These are phyloP conservation scores for Komagataella pastoris DNA, from an alignment of 805 yeast genomes.

Conservation along the genomic window DNA sequence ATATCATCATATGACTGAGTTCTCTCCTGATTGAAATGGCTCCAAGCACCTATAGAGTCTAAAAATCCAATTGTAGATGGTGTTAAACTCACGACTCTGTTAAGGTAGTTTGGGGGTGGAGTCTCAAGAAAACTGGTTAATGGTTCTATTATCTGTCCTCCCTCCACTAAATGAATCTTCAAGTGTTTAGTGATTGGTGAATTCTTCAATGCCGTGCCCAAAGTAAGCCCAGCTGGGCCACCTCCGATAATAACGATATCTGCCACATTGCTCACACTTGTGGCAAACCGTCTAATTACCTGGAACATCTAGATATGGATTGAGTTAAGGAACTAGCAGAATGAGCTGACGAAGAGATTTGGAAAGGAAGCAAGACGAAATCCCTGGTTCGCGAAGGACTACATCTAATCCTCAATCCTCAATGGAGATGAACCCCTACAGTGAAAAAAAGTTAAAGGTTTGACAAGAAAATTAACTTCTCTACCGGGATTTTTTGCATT, in stretches of 20 bases:
- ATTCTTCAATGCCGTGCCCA: conserved; percentile 68
- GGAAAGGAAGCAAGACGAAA: neutral
- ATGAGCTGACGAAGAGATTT: neutral
- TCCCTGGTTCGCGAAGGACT: neutral
- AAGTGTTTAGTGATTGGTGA: conserved; percentile 49
- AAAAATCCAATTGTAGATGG: conserved; percentile 64
- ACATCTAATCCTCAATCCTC: too few relatives aligned
- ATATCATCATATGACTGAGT: conserved; percentile 71
- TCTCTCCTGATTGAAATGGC: conserved; percentile 52
- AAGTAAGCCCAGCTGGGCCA: conserved; percentile 91
- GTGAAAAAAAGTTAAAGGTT: neutral
- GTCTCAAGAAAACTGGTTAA: conserved; percentile 29
- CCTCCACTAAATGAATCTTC: conserved; percentile 63
- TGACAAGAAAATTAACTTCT: neutral
- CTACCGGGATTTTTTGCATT: neutral
- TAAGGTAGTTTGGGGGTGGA: conserved; percentile 45
- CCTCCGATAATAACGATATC: conserved; percentile 91
- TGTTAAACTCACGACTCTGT: conserved; percentile 77
- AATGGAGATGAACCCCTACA: neutral
- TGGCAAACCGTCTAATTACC: neutral
- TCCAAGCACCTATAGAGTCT: conserved; percentile 66
- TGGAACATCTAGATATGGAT: neutral
- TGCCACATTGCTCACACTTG: conserved; percentile 9
- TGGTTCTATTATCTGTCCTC: conserved; percentile 35
- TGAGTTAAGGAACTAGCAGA: neutral